Evolutionary conservation across 83 land plant genomes (phyloP).

Genomic region (Picea abies): DNA sequence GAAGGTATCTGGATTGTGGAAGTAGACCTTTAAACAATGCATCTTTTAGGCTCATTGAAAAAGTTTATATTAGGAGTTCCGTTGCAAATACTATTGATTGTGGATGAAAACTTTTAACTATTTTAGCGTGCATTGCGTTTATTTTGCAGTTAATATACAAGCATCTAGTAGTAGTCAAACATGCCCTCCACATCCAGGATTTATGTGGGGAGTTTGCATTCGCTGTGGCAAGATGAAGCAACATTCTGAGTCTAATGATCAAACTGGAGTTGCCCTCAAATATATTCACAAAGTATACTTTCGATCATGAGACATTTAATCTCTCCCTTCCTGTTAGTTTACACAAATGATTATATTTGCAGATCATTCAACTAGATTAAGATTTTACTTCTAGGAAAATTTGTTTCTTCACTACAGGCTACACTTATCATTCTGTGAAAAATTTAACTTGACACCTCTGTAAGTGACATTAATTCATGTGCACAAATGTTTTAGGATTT

Average conservation of each 20-base stretch:
- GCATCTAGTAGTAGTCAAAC: conserved; percentile 13
- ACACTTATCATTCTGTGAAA: not conserved
- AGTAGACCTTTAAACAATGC: not conserved
- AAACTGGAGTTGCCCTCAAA: conserved; percentile 61
- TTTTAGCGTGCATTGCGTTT: not conserved
- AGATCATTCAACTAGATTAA: not conserved
- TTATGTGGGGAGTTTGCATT: conserved; percentile 67
- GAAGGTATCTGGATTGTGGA: not conserved
- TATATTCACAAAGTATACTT: conserved; percentile 84
- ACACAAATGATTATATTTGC: not conserved
- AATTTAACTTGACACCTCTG: not conserved
- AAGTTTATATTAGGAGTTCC: conserved; percentile 8
- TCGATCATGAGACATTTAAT: not conserved
- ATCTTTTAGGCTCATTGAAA: not conserved
- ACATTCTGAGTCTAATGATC: conserved; percentile 33
- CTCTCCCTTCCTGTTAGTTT: not conserved
- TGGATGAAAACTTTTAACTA: not conserved
- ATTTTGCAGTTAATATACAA: not conserved
- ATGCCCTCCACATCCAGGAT: conserved; percentile 78
- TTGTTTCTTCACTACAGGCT: not conserved
- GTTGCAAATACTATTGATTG: not conserved
- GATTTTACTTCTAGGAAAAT: not conserved
- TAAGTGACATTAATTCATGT: too few relatives aligned
- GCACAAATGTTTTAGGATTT: conserved; percentile 53
- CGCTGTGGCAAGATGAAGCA: conserved; percentile 63